phyloP scores from a whole-genome alignment of 106 monocot species.

The Dendrobium officinale region DNA sequence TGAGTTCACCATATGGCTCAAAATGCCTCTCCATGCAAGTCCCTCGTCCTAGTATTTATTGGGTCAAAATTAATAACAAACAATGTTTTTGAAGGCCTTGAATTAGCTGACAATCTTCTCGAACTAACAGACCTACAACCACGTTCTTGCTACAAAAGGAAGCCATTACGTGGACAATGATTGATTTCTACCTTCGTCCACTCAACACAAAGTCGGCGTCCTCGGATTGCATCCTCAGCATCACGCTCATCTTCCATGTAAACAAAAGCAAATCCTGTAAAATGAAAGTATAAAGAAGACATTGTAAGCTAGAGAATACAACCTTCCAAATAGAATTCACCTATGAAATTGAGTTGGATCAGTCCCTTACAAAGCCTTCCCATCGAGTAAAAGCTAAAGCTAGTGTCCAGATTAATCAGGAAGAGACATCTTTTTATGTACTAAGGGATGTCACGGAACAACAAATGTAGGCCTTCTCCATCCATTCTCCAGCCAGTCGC shows the following conservation, averaged over 20 bases:
- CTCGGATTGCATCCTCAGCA: constrained; percentile 91
- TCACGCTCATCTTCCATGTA: constrained; percentile 99
- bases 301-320: background rate
- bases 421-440: constrained; percentile 79
- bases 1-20: too few relatives aligned
- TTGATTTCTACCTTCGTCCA: constrained; percentile 72
- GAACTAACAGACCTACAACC: constrained; percentile 54
- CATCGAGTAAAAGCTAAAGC: constrained; percentile 37
- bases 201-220: constrained; percentile 81
- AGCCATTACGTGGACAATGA: background rate
- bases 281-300: background rate
- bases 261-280: constrained; percentile 87
- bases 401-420: constrained; percentile 38
- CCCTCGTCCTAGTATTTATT: too few relatives aligned
- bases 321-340: background rate
- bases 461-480: constrained; percentile 51
- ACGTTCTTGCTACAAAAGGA: constrained; percentile 50
- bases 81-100: too few relatives aligned
- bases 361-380: background rate
- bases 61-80: too few relatives aligned
- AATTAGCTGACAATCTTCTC: constrained; percentile 53
- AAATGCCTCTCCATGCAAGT: too few relatives aligned
- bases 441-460: constrained; percentile 67
- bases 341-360: background rate
- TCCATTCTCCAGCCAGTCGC: constrained; percentile 48